phyloP scores from a whole-genome alignment of 306 rosid species.

The barrel medic (Medicago truncatula) region MtrunA17r5.0-ANR NC_053044.1:23412001-23412500 shows the following conservation, averaged over 20 bases:
- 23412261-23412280: constrained; percentile 23
- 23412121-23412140: constrained; percentile 16
- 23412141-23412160: constrained; percentile 30
- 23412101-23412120: constrained; percentile 14
- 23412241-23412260: constrained; percentile 23
- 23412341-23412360: constrained; percentile 28
- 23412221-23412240: constrained; percentile 15
- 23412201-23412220: not conserved
- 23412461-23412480: not conserved
- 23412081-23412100: constrained; percentile 49
- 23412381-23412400: constrained; percentile 8
- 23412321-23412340: constrained; percentile 17
- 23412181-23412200: not conserved
- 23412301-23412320: constrained; percentile 21
- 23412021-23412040: constrained; percentile 97
- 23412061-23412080: constrained; percentile 79
- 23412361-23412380: constrained; percentile 21
- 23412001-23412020: constrained; percentile 83
- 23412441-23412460: not conserved
- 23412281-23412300: constrained; percentile 11
- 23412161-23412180: not conserved
- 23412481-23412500: not conserved
- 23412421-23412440: not conserved
- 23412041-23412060: constrained; percentile 93
- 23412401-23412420: not conserved